Base-by-base conservation (phyloP, 306 rosid species). In the Rosa rugosa region DNA sequence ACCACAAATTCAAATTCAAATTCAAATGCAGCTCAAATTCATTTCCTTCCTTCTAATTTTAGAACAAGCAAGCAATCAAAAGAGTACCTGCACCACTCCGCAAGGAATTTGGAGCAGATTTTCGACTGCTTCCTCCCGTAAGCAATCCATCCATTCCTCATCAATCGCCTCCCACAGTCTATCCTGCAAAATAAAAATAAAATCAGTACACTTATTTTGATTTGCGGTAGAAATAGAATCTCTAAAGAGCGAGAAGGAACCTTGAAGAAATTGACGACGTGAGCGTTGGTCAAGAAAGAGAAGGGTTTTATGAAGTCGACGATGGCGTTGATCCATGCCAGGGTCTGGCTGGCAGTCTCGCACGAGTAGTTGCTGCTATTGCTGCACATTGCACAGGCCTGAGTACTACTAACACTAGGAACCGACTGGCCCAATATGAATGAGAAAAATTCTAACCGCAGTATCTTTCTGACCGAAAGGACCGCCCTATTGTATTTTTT, bases 241-340 rank as follows among this genome's bases (percentile, higher is more conserved):
- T 71, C 2, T 7, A 54, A 4, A 20, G 11, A 69, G 20, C 27
- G 27, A 44, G 13, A 68, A 34, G 40, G 44, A 77, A 87, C 93
- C 97, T 81, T 83, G 87, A 94, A 91, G 91, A 92, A 92, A 85
- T 94, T 87, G 84, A 94, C 95, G 80, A 92, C 93, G 68, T 90
- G 95, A 76, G 90, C 85, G 40, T 89, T 78, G 68, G 84, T 83
- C 46, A 94, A 73, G 85, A 71, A 84, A 45, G 88, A 54, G 77
- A 79, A 88, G 8, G 97, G 92, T 8, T 75, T 72, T 72, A 92
- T 67, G 78, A 94, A 91, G 59, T 88, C 86, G 84, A 83, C 38
- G 79, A 94, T 91, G 79, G 91, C 93, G 83, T 85, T 85, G 73
- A 91, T 91, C 97, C 97, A 94, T 44, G 68, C 53, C 22, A 77